Base-by-base conservation (phyloP, 495 filamentous ascomycete species). In the Daldinia decipiens region DNA sequence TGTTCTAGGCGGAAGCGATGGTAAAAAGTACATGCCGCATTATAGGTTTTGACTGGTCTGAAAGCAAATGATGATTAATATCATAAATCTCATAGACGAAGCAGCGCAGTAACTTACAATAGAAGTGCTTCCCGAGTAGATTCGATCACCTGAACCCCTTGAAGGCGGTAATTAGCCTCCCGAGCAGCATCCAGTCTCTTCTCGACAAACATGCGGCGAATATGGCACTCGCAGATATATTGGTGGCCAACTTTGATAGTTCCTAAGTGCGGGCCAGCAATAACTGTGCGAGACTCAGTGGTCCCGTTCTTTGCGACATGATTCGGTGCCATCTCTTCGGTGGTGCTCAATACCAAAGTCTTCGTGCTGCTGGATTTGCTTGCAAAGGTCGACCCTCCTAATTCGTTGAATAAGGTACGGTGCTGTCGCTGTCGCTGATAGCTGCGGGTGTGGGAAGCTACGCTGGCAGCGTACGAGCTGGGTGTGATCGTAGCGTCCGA, bases 1-100 rank as follows among this genome's bases (percentile, higher is more conserved):
- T 94, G 93, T 5, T 89, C 82, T 36, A 98, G 84, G 21, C 94
- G 90, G 75, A 97, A 97, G 61, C 91, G 91, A 80, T 97, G 94
- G 79, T 94, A 97, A 72, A 95, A 95, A 12, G 89, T 87, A 47
- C 88, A 89, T 9, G 94, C 94, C 0, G 93, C 95, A 71, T 92
- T 89, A 76, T 90, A 97, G 4, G 94, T 97, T 51, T 89, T 89
- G 32, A 95, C 87, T 3, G 94, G 94, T 31, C 89, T 91, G 60
- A 36, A 62, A 32, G 51, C 29, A 5, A 59, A 56, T 11, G 36
- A 32, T 56, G 19, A 43, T 68, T 39, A 60, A 13, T 1, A 24
- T 54, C 32, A 29, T 29, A 15, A 21, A 31, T n/a, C n/a, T 43
- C 29, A 38, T 21, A 36, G 26, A 34, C 8, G 13, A 27, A 31